A percentile compares a stretch with the other conserved stretches of the same genome.
Conservation (phyloP, 495 filamentous ascomycete genomes). For the Xylaria curta region DNA sequence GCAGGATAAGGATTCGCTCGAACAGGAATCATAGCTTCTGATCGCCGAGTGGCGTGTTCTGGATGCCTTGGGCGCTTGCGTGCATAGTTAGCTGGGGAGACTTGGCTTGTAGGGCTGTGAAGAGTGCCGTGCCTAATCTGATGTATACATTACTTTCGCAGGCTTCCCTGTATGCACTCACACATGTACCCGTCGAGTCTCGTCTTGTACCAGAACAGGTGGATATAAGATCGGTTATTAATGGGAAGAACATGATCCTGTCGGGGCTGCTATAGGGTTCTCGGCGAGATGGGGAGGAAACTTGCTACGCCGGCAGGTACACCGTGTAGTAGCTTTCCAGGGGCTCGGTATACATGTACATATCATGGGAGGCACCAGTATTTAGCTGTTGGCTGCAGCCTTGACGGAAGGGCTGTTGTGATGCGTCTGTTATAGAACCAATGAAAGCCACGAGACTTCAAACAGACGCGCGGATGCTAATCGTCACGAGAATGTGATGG, state of each 20-base stretch:
- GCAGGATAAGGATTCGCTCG: background rate
- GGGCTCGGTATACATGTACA: background rate
- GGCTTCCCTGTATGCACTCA: background rate
- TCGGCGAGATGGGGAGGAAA: background rate
- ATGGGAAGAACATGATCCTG: background rate
- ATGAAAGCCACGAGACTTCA: background rate
- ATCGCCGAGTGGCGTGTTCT: background rate
- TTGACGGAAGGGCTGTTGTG: background rate
- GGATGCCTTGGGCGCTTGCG: conserved; percentile 11
- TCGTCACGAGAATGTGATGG: background rate
- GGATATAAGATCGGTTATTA: background rate
- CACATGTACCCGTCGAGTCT: background rate
- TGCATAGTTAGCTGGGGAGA: background rate
- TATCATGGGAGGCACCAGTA: background rate
- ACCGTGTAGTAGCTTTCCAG: background rate
- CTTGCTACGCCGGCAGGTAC: background rate
- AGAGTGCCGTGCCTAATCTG: background rate
- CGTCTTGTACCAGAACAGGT: background rate
- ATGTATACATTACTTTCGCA: background rate
- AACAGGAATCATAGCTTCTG: background rate
- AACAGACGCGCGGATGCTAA: conserved; percentile 27
- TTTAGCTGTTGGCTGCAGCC: conserved; percentile 19
- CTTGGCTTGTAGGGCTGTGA: conserved; percentile 17
- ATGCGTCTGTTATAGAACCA: conserved; percentile 5
- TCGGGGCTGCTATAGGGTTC: background rate